These are phyloP conservation scores for Graphilbum sp. DNA, from an alignment of 2,329 filamentous ascomycete genomes.

Conservation along the genomic window DNA sequence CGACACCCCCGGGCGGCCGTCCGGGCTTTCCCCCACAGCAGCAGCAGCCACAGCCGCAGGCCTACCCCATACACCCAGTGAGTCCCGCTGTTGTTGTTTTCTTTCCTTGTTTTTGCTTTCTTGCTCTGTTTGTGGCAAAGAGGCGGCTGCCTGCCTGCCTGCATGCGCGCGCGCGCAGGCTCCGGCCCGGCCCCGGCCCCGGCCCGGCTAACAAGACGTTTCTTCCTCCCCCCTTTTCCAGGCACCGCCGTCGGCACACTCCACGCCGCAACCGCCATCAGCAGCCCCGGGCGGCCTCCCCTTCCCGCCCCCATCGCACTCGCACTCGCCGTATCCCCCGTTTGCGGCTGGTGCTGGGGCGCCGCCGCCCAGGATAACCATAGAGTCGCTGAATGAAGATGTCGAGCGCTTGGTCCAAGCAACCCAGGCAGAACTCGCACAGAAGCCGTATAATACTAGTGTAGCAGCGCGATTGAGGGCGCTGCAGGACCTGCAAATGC, in stretches of 20 bases:
- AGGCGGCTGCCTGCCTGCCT: too few species aligned
- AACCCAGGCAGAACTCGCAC: constrained; percentile 57
- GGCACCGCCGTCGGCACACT: constrained; percentile 11
- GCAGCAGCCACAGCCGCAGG: constrained; percentile 16
- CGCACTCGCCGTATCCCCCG: constrained; percentile 1
- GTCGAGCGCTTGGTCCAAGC: constrained; percentile 62
- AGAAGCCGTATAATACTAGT: constrained; percentile 58
- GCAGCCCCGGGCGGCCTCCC: constrained; percentile 17
- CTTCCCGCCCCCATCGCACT: constrained; percentile 22
- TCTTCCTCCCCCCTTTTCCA: too few species aligned
- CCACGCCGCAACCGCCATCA: constrained; percentile 21
- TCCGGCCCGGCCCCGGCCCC: too few species aligned
- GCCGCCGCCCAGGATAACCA: constrained; percentile 32
- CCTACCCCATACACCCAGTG: constrained; percentile 13
- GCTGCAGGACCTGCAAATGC: constrained; percentile 67
- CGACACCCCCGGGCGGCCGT: constrained; percentile 49
- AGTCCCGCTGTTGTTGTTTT: constrained; percentile 1
- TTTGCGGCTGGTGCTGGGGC: constrained; percentile 15
- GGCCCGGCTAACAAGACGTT: too few species aligned
- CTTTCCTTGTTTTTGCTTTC: not conserved
- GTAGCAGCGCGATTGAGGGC: constrained; percentile 69
- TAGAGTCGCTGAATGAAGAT: constrained; percentile 67
- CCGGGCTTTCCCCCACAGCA: constrained; percentile 13
- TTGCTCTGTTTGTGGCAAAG: too few species aligned
- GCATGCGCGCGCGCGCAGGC: too few species aligned